Evolutionary conservation across 2,329 filamentous ascomycete genomes (phyloP).

Genomic region (Coleophoma crateriformis): DNA sequence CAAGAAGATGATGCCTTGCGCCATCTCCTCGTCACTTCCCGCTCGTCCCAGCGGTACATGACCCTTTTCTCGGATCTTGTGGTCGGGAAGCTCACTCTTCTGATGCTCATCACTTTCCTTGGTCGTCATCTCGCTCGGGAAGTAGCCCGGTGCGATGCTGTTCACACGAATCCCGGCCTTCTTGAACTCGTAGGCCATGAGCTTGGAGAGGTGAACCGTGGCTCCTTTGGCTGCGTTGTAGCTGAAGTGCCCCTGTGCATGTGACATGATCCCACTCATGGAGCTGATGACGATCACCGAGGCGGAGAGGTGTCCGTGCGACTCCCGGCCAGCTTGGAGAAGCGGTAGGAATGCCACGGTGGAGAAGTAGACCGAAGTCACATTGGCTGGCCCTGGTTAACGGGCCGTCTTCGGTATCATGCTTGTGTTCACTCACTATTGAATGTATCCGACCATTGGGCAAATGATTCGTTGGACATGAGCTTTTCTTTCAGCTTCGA

Average conservation of each 20-base stretch:
- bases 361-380: conserved; percentile 58
- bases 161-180: conserved; percentile 50
- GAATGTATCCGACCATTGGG: conserved; percentile 66
- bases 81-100: conserved; percentile 44
- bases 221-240: conserved; percentile 41
- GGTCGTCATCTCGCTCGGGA: conserved; percentile 50
- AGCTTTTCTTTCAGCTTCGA: conserved; percentile 47
- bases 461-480: conserved; percentile 50
- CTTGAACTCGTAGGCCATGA: conserved; percentile 48
- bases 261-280: conserved; percentile 21
- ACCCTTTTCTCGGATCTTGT: conserved; percentile 43
- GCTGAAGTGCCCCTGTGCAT: conserved; percentile 20
- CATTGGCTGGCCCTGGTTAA: conserved; percentile 44
- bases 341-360: conserved; percentile 58
- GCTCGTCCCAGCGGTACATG: conserved; percentile 42
- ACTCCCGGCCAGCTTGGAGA: conserved; percentile 47
- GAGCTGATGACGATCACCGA: conserved; percentile 22
- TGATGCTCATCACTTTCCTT: conserved; percentile 39
- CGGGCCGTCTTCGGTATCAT: not conserved
- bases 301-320: conserved; percentile 23
- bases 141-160: conserved; percentile 50
- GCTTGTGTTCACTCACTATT: conserved; percentile 33
- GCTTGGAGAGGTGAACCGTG: conserved; percentile 46
- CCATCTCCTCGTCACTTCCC: conserved; percentile 46
- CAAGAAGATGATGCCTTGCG: conserved; percentile 46